These are phyloP conservation scores for Pyrrhoderma lamaoense DNA, from an alignment of 1,284 basidiomycete species.

Conservation along the genomic window DNA sequence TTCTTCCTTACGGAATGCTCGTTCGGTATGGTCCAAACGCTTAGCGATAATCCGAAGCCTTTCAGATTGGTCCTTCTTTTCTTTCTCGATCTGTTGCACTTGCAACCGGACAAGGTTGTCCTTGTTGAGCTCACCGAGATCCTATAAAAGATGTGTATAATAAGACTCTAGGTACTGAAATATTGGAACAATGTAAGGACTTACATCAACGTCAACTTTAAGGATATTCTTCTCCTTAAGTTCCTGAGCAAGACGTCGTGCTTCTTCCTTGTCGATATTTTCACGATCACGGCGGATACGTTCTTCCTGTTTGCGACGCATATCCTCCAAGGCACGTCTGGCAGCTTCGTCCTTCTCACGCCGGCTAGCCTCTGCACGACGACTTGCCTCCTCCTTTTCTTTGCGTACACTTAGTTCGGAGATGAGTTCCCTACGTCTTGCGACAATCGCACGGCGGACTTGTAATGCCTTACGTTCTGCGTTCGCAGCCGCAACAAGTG, in stretches of 20 bases:
- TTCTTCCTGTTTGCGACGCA: conserved; percentile 69
- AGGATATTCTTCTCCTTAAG: conserved; percentile 81
- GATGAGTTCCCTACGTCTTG: conserved; percentile 81
- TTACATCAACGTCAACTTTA: conserved; percentile 77
- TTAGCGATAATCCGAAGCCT: conserved; percentile 82
- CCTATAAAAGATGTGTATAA: conserved; percentile 38
- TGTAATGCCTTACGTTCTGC: conserved; percentile 72
- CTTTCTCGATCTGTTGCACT: conserved; percentile 93
- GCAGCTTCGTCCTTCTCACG: conserved; percentile 72
- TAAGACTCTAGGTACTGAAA: no score
- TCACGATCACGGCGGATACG: conserved; percentile 81
- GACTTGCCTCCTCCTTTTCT: conserved; percentile 85
- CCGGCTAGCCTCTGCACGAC: conserved; percentile 66
- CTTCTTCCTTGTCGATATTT: conserved; percentile 76
- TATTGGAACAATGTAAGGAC: no score
- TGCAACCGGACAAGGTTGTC: conserved; percentile 87
- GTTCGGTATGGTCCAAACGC: conserved; percentile 93
- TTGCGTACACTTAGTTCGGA: conserved; percentile 81
- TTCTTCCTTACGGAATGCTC: conserved; percentile 94
- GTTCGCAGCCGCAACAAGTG: conserved; percentile 52
- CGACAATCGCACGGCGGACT: conserved; percentile 76
- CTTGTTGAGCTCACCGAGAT: conserved; percentile 81
- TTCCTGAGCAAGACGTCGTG: conserved; percentile 83
- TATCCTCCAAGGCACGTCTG: conserved; percentile 60
- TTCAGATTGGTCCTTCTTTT: conserved; percentile 86